Evolutionary conservation across 768 basidiomycete genomes (phyloP).

Genomic region (Lactifluus volemus): DNA sequence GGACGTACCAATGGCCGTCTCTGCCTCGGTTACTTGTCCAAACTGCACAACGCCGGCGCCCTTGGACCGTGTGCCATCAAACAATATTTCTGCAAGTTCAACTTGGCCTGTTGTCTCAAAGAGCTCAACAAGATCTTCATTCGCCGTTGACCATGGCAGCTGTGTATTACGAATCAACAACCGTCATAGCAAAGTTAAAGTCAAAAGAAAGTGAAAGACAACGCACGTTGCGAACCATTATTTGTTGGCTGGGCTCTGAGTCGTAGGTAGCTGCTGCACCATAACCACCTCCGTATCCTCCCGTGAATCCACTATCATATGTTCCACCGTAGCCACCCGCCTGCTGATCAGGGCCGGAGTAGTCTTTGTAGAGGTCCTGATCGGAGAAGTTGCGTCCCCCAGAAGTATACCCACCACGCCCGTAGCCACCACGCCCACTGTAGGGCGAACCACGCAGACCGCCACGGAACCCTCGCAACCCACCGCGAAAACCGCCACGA

Average conservation of each 20-base stretch:
- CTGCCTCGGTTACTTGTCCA: constrained; percentile 75
- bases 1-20: constrained; percentile 79
- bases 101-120: constrained; percentile 98
- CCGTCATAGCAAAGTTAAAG: neutral
- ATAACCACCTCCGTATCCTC: constrained; percentile 15
- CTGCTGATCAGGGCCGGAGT: constrained; percentile 78
- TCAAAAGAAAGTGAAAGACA: neutral
- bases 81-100: constrained; percentile 89
- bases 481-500: constrained; percentile 45
- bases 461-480: constrained; percentile 34
- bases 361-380: constrained; percentile 87
- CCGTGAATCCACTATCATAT: constrained; percentile 30
- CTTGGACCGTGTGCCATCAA: constrained; percentile 86
- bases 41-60: constrained; percentile 97
- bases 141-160: constrained; percentile 98
- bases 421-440: constrained; percentile 46
- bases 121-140: constrained; percentile 95
- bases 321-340: constrained; percentile 31
- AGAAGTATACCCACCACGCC: constrained; percentile 42
- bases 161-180: constrained; percentile 26
- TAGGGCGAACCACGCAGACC: constrained; percentile 43
- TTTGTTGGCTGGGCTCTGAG: constrained; percentile 89
- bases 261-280: constrained; percentile 33
- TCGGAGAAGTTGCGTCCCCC: constrained; percentile 68
- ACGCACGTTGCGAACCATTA: constrained; percentile 97